A percentile compares a stretch with the other conserved stretches of the same genome.
phyloP scores from a whole-genome alignment of 495 filamentous ascomycete species.

The Aspergillus heteromorphus region DNA sequence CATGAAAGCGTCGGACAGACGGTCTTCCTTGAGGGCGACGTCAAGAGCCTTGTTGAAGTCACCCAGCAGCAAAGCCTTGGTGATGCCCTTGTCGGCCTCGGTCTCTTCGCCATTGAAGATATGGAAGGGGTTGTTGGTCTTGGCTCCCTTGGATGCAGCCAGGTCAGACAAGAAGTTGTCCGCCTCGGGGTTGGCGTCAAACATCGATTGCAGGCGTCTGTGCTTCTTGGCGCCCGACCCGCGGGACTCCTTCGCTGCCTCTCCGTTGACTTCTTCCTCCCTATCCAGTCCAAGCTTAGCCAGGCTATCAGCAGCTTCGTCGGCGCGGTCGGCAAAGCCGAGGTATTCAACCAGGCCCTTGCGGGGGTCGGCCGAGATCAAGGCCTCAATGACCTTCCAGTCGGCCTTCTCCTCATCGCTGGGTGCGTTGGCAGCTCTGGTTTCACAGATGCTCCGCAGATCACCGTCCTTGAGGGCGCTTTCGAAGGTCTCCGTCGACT shows the following conservation, averaged over 20 bases:
- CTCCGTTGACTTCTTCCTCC: conserved; percentile 47
- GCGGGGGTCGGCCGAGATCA: conserved; percentile 74
- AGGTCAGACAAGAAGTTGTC: conserved; percentile 77
- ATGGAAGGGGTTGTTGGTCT: conserved; percentile 82
- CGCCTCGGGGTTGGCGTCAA: conserved; percentile 68
- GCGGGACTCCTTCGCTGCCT: conserved; percentile 37
- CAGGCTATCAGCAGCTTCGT: conserved; percentile 45
- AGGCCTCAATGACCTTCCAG: conserved; percentile 89
- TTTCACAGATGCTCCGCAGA: conserved; percentile 71
- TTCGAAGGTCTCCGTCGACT: conserved; percentile 82
- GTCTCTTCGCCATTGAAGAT: conserved; percentile 76
- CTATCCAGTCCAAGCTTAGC: conserved; percentile 40
- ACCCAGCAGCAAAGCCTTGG: conserved; percentile 78
- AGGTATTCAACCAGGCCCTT: conserved; percentile 80
- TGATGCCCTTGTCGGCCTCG: conserved; percentile 79
- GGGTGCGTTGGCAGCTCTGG: conserved; percentile 63
- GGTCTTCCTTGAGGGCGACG: conserved; percentile 78
- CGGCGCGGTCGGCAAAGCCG: conserved; percentile 65
- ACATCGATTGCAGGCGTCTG: conserved; percentile 73
- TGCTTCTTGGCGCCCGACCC: conserved; percentile 44
- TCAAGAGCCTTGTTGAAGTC: conserved; percentile 87
- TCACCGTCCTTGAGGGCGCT: conserved; percentile 72
- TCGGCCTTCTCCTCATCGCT: conserved; percentile 90
- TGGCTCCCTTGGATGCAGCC: conserved; percentile 70
- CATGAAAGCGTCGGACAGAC: conserved; percentile 95